Conservation (phyloP, 352 stramenopile genomes). For the Phytophthora rubi region DNA sequence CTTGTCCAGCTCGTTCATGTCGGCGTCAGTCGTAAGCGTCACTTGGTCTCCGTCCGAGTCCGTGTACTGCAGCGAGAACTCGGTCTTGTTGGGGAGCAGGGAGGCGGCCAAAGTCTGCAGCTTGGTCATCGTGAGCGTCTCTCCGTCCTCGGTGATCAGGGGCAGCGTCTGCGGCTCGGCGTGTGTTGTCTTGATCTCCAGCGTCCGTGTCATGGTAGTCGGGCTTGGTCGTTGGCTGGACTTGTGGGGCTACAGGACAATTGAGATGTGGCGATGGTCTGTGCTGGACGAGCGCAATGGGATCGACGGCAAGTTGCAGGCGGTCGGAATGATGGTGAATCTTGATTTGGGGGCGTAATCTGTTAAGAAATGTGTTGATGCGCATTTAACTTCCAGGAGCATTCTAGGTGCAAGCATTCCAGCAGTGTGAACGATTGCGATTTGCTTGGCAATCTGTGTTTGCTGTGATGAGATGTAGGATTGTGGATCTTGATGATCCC, state of each 20-base stretch:
- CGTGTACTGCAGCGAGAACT: background rate
- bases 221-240: background rate
- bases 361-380: background rate
- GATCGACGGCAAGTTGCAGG: background rate
- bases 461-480: too few species aligned
- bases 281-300: background rate
- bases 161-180: slow-evolving; percentile 27
- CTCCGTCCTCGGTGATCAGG: slow-evolving; percentile 23
- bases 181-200: slow-evolving; percentile 34
- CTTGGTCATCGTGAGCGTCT: slow-evolving; percentile 32
- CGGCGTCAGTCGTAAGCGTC: too few species aligned
- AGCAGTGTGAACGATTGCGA: too few species aligned
- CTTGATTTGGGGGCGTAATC: background rate
- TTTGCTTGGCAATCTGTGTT: too few species aligned
- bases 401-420: too few species aligned
- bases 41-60: too few species aligned
- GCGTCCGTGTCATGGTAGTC: slow-evolving; percentile 23
- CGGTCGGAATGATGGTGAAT: background rate
- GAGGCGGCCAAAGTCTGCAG: slow-evolving; percentile 26
- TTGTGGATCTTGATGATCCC: too few species aligned
- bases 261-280: slow-evolving; percentile 25
- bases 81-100: slow-evolving; percentile 15
- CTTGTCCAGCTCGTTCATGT: too few species aligned
- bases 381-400: background rate
- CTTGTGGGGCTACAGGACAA: slow-evolving; percentile 24